These are phyloP conservation scores for Beauveria pseudobassiana DNA, from an alignment of 2,329 filamentous ascomycete genomes.

Conservation along the genomic window DNA sequence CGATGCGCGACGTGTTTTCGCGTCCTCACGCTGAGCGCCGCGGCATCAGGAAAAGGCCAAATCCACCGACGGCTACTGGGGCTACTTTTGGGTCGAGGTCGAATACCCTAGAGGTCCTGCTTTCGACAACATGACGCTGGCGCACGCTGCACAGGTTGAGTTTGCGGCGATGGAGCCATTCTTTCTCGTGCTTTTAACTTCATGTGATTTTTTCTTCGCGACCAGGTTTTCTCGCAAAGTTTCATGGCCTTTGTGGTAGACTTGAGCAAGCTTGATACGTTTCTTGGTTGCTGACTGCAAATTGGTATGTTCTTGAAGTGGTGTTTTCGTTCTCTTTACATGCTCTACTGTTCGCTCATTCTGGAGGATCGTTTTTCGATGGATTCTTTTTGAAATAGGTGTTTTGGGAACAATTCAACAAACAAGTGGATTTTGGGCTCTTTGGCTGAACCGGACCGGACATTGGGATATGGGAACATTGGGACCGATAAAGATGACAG, in stretches of 20 bases:
- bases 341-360: not conserved
- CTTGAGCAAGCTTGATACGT: no score
- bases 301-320: not conserved
- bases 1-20: constrained; percentile 31
- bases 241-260: no score
- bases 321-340: not conserved
- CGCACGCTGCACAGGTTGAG: constrained; percentile 37
- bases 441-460: not conserved
- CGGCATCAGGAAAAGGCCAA: constrained; percentile 25
- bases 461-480: not conserved
- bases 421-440: not conserved
- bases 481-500: not conserved
- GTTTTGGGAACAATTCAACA: not conserved
- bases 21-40: constrained; percentile 36
- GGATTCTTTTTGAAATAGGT: constrained; percentile 3
- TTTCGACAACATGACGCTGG: constrained; percentile 43
- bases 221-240: no score
- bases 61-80: constrained; percentile 39
- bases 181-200: constrained; percentile 34
- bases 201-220: not conserved
- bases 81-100: constrained; percentile 44
- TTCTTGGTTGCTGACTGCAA: no score
- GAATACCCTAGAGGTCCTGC: constrained; percentile 30
- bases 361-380: constrained; percentile 1
- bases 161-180: constrained; percentile 42